Base-by-base conservation (phyloP, 2,329 filamentous ascomycete genomes). In the Neofusicoccum sp. region DNA sequence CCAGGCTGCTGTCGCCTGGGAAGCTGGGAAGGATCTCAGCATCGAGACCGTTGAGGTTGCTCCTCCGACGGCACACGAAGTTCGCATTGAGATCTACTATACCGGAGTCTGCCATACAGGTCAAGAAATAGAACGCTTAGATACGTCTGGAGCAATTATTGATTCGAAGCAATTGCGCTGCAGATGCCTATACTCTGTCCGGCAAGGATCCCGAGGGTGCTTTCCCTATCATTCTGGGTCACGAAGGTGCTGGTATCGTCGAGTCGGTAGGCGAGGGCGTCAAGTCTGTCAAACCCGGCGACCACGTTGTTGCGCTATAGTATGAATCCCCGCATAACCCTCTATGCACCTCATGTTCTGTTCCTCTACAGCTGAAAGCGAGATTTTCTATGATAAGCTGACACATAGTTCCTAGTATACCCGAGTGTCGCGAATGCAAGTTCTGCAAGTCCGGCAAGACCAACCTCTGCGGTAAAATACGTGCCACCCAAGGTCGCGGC, bases 401-500 rank as follows among this genome's bases (percentile, higher is more conserved):
- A n/a, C n/a, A n/a, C n/a, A n/a, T n/a, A n/a, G n/a, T 39, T 9
- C 28, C 14, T 73, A 96, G 93, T 84, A 98, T 93, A 50, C 95
- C 95, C 68, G 94, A 98, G 83, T 98, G 95, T 84, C 85, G 87
- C 70, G 94, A 98, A 80, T 99, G 95, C 88, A 98, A 98, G 84
- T 98, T 98, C 86, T 99, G 95, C 89, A 95, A 92, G 80, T 98
- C 94, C 45, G 95, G 94, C 82, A 99, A 99, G 89, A 98, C 94
- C 73, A 97, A 98, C 82, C 90, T 98, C 64, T 98, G 94, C 82
- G 95, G 95, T 78, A 98, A 98, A 87, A 99, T 99, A 80, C 90
- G 95, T 73, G 92, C 92, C 49, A 98, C 95, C 48, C 95, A 99
- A 82, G 95, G 95, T 72, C 90, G 89, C 79, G 95, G 95, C 74